A percentile compares a stretch with the other conserved stretches of the same genome.
These are phyloP conservation scores for Leishmania tropica DNA, from an alignment of 208 protist species.

Conservation along the genomic window DNA sequence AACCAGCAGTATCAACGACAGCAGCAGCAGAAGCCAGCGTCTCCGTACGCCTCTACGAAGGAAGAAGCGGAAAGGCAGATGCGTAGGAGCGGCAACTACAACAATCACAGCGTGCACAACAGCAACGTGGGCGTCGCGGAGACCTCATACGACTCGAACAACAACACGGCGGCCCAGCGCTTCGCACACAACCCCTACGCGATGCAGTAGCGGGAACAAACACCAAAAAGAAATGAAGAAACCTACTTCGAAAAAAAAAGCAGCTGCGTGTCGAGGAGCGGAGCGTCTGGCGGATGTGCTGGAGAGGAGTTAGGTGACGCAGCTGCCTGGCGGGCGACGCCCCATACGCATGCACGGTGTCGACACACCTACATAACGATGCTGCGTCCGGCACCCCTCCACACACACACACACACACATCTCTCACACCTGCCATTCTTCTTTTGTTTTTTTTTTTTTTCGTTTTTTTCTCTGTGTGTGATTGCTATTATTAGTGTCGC, in stretches of 20 bases:
- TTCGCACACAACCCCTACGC: constrained; percentile 43
- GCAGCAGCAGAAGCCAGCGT: constrained; percentile 1
- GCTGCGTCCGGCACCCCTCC: not conserved
- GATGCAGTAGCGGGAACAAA: constrained; percentile 13
- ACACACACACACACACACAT: no score
- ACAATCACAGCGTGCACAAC: not conserved
- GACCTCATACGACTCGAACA: constrained; percentile 4
- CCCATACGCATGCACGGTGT: not conserved
- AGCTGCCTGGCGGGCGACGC: not conserved
- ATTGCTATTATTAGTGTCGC: no score
- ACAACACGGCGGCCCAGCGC: constrained; percentile 14
- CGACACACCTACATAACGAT: not conserved
- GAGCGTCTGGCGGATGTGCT: no score
- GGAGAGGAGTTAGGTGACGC: not conserved
- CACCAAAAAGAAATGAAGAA: not conserved
- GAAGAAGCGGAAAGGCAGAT: not conserved
- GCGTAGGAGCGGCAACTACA: constrained; percentile 16
- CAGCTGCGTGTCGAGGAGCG: no score
- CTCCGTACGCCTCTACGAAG: not conserved
- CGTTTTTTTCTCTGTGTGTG: no score
- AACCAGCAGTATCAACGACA: constrained; percentile 16
- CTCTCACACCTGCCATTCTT: no score
- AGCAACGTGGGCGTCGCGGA: not conserved
- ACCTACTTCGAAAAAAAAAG: no score
- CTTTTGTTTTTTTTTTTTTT: no score